Base-by-base conservation (phyloP, 2,329 filamentous ascomycete species). In the Dactylellina haptotyla region DNA sequence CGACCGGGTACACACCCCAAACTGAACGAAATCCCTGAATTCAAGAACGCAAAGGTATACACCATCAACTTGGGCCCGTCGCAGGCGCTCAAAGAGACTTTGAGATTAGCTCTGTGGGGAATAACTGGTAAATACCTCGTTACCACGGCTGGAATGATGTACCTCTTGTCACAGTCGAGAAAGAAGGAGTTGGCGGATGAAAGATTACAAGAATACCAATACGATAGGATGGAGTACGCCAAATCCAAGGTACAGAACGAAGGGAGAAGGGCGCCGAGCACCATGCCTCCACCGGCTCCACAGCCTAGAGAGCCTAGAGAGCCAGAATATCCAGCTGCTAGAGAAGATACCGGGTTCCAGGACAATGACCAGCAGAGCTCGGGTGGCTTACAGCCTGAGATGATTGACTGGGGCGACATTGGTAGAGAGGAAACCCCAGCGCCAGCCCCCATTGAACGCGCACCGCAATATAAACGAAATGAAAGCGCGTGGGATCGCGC, bases 191-290 rank as follows among this genome's bases (percentile, higher is more conserved):
- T 45, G n/a, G 48, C 32, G 30, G 69, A 73, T 39, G 69, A 73
- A 34, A 53, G 61, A 26, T 30, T 73, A 12, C 69, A 73, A 14
- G 69, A 73, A 54, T 73, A 34, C 14, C 46, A 73, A 18, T 57
- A 73, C 43, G 69, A 73, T 26, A 45, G 61, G 8, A 48, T 37
- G 23, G 26, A 65, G 12, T 62, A 66, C 14, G 69, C 69, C 6
- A 57, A 39, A 45, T 2, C 45, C 2, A 45, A 57, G 37, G 50
- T 28, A 30, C 32, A 65, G 14, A 26, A 45, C 4, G n/a, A 26
- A 3, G 45, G 28, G 18, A 43, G 28, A 23, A 54, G 9, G 28
- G 43, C n/a, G 30, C n/a, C 20, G 3, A 59, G 20, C 20, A 41
- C 23, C 26, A 23, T 20, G 14, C 9, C 48, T 14, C 59, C 30